Evolutionary conservation across 2,329 filamentous ascomycete species (phyloP), one percentile per base, ranked within the genome.

Genomic region (Metarhizium sp.): DNA sequence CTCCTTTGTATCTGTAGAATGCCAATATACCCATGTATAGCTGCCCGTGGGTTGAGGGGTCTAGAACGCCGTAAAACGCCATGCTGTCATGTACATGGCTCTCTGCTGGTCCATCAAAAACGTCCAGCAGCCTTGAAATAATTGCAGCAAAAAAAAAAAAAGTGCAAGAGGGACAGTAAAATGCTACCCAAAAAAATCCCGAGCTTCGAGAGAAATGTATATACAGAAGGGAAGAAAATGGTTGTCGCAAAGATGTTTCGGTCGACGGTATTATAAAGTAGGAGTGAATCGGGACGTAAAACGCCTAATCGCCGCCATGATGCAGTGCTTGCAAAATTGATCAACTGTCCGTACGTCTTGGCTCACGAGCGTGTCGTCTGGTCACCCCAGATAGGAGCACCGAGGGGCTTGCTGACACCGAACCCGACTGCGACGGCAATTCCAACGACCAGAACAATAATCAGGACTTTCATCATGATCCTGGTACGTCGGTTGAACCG

Each of bases 351-450:
- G 18, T 51, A 5, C 25, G 49, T 51, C 60, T 25, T 67, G 63
- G 59, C 14, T 58, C 47, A 55, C 6, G 46, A 29, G 13, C 50
- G 48, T 51, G 34, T 50, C 25, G 36, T 51, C 5, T 55, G 55
- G 43, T 69, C 67, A 64, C 74, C 68, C 81, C 81, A 85, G 60
- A 84, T 80, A 16, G 75, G 74, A n/a, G 81, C 81, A 13, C 78
- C 77, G 1, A 84, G 71, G 2, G 80, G 76, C 67, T 81, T 84
- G 73, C 80, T 84, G 60, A 85, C 73, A 51, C 82, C 82, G 49
- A 85, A 73, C 25, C 82, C 82, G 25, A 85, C 69, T 47, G 73
- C 78, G 10, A 84, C 74, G 14, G 77, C 80, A 52, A 78, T 66
- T 51, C 79, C 79, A 5, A 84, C 64, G 20, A 83, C 71, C 30